Base-by-base conservation (phyloP, 805 yeast genomes). In the Saccharomyces eubayanus region DNA sequence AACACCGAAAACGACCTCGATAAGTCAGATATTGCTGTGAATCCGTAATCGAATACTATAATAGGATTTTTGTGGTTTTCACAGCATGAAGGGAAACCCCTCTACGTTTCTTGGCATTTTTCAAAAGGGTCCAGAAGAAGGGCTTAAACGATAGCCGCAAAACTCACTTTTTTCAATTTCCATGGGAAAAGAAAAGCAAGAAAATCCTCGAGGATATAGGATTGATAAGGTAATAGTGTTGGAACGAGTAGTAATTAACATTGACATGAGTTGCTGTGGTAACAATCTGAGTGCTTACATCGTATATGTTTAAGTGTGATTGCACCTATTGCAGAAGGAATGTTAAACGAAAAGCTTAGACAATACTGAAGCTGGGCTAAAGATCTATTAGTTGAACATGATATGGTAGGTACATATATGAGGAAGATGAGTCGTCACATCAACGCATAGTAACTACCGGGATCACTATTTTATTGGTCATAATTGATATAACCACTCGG, bases 321-420 rank as follows among this genome's bases (percentile, higher is more conserved):
- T 30, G 31, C 31, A 30, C 31, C 31, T 30, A 30, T 30, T 30
- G 31, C 50, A 45, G 24, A 49, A 54, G 41, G 50, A 46, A 48
- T 6, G 31, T 30, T 30, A 30, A 30, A 30, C 31, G 31, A 30
- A 12, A 30, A 30, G 31, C 31, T 30, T 12, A 30, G 31, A 30
- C 31, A 30, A 30, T 30, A n/a, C n/a, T n/a, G n/a, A n/a, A n/a
- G n/a, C n/a, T n/a, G n/a, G n/a, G n/a, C n/a, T n/a, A n/a, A n/a
- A n/a, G n/a, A n/a, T n/a, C n/a, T n/a, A n/a, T n/a, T n/a, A n/a
- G n/a, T n/a, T n/a, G n/a, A n/a, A n/a, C n/a, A n/a, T n/a, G n/a
- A n/a, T n/a, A n/a, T n/a, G n/a, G n/a, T n/a, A n/a, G n/a, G n/a
- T n/a, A n/a, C n/a, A n/a, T n/a, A n/a, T n/a, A n/a, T n/a, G n/a